Base-by-base conservation (phyloP, 176 grass and related monocot species). In the Rhynchospora breviuscula region DNA sequence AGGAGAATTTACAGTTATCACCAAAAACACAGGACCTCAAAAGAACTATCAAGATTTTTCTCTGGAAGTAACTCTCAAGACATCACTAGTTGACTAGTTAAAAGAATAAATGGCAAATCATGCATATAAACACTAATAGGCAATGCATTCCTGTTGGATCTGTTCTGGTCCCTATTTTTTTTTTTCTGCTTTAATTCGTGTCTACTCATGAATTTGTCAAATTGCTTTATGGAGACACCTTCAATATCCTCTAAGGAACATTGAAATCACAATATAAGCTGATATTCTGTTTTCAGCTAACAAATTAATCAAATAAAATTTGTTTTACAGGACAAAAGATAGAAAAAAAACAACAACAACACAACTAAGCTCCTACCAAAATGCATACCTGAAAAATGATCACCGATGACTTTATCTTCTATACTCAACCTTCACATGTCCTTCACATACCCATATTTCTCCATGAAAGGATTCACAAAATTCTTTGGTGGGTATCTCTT, bases 401-500 rank as follows among this genome's bases (percentile, higher is more conserved):
- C 70, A 51, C 44, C 23, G 45, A 74, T 51, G 18, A 74, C 21
- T 22, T 51, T 25, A 23, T 51, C 21, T 23, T 48, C 70, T 74
- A 51, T 74, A 8, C 10, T 74, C 10, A 47, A 52, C 70, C 46
- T 51, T 74, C 44, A 74, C 33, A 92, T 76, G 62, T 95, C 93
- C 72, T 97, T 94, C 70, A 97, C 88, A 89, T 90, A 97, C 0
- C 92, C 94, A 67, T 92, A 97, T 87, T 94, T 97, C 61, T 94
- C 92, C 81, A 92, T 47, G 88, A 91, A 97, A 0, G 90, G 92
- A 82, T 97, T 97, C 64, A 81, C 57, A 49, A 97, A 52, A 60
- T 85, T 86, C 80, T 92, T 88, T 33, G 83, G 87, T 44, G 94
- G 94, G 85, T 97, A 94, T 0, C 46, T 59, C 1, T 91, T 2